These are phyloP conservation scores for Apiotrichum gamsii DNA, from an alignment of 1,284 basidiomycete species.

Conservation along the genomic window DNA sequence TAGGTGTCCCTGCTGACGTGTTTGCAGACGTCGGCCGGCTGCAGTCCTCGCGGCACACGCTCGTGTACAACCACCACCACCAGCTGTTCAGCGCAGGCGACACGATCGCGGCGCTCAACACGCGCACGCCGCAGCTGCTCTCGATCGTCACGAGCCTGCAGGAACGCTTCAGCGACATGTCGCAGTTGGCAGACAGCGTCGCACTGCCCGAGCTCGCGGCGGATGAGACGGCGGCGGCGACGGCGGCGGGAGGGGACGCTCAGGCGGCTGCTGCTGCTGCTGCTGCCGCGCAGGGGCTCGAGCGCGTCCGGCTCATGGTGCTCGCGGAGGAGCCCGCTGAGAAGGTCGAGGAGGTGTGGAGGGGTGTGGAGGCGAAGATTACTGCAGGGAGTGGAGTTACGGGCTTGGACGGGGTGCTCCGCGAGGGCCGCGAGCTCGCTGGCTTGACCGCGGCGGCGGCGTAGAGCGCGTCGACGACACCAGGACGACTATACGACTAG, in stretches of 20 bases:
- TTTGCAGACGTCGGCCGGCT: constrained; percentile 39
- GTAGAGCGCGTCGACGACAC: too few relatives aligned
- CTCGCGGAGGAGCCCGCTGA: constrained; percentile 20
- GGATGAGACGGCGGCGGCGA: background rate
- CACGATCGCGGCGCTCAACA: constrained; percentile 43
- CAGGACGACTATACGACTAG: too few relatives aligned
- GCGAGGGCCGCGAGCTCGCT: constrained; percentile 9
- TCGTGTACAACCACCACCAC: constrained; percentile 49
- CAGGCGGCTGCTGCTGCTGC: too few relatives aligned
- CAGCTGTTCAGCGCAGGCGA: constrained; percentile 47
- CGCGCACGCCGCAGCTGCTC: constrained; percentile 45
- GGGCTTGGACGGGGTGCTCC: constrained; percentile 6
- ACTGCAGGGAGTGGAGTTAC: background rate
- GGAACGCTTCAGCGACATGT: constrained; percentile 44
- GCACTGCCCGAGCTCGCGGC: constrained; percentile 21
- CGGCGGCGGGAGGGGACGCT: constrained; percentile 2
- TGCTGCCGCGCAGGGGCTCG: constrained; percentile 7
- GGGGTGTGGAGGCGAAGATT: constrained; percentile 3
- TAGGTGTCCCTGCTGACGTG: background rate
- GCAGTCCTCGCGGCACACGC: constrained; percentile 39
- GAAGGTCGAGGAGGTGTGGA: constrained; percentile 6
- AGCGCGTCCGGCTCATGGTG: constrained; percentile 31
- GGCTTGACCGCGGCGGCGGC: background rate
- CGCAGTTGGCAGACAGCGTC: constrained; percentile 39
- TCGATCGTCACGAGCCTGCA: constrained; percentile 42